These are phyloP conservation scores for Trypanosoma congolense DNA, from an alignment of 208 protist genomes.

Conservation along the genomic window DNA sequence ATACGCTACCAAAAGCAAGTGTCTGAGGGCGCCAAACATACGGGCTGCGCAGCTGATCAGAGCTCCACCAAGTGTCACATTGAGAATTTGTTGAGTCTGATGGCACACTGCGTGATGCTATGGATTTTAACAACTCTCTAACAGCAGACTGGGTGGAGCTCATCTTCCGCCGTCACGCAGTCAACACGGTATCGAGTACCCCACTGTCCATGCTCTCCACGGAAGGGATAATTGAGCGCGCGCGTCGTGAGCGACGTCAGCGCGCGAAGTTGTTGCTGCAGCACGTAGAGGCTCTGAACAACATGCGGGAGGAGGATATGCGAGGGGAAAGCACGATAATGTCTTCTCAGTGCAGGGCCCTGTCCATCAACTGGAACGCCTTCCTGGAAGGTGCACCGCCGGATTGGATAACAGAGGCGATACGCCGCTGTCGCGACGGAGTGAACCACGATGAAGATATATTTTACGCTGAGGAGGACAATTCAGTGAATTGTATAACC, in stretches of 20 bases:
- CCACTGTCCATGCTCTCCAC: conserved; percentile 54
- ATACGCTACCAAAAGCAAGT: conserved; percentile 24
- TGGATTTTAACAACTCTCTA: conserved; percentile 19
- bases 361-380: conserved; percentile 42
- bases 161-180: conserved; percentile 57
- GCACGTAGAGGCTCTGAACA: background rate
- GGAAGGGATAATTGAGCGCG: conserved; percentile 54
- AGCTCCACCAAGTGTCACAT: background rate
- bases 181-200: conserved; percentile 48
- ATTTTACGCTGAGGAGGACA: conserved; percentile 4
- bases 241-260: conserved; percentile 56
- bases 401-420: conserved; percentile 35
- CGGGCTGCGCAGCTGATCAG: background rate
- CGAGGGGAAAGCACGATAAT: background rate
- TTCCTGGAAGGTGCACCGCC: conserved; percentile 60
- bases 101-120: background rate
- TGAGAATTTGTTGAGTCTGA: conserved; percentile 21
- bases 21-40: background rate
- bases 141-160: conserved; percentile 57
- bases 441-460: conserved; percentile 20
- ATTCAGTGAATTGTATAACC: conserved; percentile 35
- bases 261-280: conserved; percentile 18
- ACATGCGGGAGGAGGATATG: conserved; percentile 4
- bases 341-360: conserved; percentile 6
- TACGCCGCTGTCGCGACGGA: conserved; percentile 34